phyloP scores from a whole-genome alignment of 108 stramenopile species.

The Skeletonema grethae region DNA sequence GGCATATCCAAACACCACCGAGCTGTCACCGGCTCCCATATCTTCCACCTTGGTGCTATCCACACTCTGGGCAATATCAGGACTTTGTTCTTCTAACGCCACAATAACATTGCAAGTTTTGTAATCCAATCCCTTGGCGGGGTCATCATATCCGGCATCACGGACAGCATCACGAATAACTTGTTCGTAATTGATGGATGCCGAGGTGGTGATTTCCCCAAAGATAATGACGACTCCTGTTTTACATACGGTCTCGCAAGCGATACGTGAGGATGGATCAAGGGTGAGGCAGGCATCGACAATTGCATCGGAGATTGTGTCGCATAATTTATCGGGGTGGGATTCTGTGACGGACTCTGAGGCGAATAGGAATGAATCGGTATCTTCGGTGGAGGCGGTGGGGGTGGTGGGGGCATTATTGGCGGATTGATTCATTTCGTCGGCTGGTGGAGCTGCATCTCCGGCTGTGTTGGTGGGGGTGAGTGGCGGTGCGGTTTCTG shows the following conservation, averaged over 20 bases:
- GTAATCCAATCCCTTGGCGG: conserved; percentile 97
- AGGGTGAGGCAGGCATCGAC: conserved; percentile 95
- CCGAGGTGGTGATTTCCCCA: conserved; percentile 96
- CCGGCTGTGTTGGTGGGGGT: background rate
- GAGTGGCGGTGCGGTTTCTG: background rate
- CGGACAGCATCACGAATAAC: conserved; percentile 95
- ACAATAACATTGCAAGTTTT: conserved; percentile 98
- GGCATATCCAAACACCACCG: conserved; percentile 98
- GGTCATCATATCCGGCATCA: conserved; percentile 95
- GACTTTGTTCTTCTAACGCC: conserved; percentile 96
- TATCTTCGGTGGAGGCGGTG: conserved; percentile 2
- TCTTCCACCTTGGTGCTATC: conserved; percentile 92
- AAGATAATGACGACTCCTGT: conserved; percentile 98
- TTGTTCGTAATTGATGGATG: conserved; percentile 97
- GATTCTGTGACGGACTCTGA: conserved; percentile 98
- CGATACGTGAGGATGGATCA: conserved; percentile 92
- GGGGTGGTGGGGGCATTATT: background rate
- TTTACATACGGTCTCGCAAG: conserved; percentile 98
- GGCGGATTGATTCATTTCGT: background rate
- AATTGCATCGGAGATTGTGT: conserved; percentile 96
- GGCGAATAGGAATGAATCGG: conserved; percentile 88
- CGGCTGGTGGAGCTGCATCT: background rate
- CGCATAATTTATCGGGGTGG: conserved; percentile 98
- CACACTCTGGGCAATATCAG: conserved; percentile 96
- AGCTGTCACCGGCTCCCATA: conserved; percentile 98